phyloP scores from a whole-genome alignment of 495 filamentous ascomycete genomes.

The Hyphodiscus hymeniophilus region DNA sequence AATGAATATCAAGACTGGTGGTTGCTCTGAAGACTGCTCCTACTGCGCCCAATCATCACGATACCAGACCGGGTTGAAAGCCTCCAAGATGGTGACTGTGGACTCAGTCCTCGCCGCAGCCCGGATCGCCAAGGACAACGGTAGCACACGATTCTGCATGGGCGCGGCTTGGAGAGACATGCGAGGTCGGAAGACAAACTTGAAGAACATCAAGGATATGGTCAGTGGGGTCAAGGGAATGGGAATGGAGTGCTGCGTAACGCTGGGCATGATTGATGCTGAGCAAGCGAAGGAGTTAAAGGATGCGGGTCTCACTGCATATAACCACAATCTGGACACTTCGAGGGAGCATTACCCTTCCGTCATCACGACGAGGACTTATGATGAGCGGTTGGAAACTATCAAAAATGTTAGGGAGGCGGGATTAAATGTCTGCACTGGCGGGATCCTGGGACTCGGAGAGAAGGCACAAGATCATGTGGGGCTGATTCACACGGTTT shows the following conservation, averaged over 20 bases:
- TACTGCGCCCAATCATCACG: slow-evolving; percentile 84
- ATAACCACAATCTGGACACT: slow-evolving; percentile 87
- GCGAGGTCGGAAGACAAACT: slow-evolving; percentile 71
- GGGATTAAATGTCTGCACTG: slow-evolving; percentile 78
- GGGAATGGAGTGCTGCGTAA: slow-evolving; percentile 83
- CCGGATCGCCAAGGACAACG: slow-evolving; percentile 65
- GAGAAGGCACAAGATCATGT: slow-evolving; percentile 69
- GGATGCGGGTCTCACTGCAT: slow-evolving; percentile 76
- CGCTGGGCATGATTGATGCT: slow-evolving; percentile 78
- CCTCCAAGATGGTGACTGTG: slow-evolving; percentile 66
- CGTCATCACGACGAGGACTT: slow-evolving; percentile 72
- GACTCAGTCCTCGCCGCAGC: slow-evolving; percentile 71
- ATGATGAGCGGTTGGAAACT: slow-evolving; percentile 74
- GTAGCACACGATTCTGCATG: slow-evolving; percentile 85
- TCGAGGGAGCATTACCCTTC: slow-evolving; percentile 76
- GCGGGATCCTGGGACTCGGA: slow-evolving; percentile 73
- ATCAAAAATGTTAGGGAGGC: slow-evolving; percentile 69
- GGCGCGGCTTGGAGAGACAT: slow-evolving; percentile 88
- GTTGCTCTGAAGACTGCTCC: slow-evolving; percentile 79
- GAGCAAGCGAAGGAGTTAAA: slow-evolving; percentile 70
- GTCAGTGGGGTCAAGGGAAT: slow-evolving; percentile 65
- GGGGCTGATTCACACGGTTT: slow-evolving; percentile 68
- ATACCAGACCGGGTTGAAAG: slow-evolving; percentile 68
- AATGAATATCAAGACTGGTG: slow-evolving; percentile 93
- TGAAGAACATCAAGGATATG: slow-evolving; percentile 76